Conservation (phyloP, 2,329 filamentous ascomycete genomes). For the Fusarium sp. region DNA sequence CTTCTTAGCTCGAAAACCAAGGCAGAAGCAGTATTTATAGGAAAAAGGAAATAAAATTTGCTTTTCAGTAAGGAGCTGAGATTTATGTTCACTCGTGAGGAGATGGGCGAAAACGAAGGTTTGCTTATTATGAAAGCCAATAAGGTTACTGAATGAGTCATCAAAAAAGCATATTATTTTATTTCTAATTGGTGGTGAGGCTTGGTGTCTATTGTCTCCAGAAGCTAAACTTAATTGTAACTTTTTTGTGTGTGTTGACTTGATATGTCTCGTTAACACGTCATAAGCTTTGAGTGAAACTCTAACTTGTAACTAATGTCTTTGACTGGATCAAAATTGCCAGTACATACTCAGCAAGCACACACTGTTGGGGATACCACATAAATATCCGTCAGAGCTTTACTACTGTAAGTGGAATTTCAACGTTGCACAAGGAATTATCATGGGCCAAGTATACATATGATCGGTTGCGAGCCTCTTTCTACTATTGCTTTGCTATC, state of each 20-base stretch:
- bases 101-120: not conserved
- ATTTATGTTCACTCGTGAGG: not conserved
- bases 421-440: not conserved
- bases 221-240: too few relatives aligned
- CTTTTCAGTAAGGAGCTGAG: not conserved
- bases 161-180: too few relatives aligned
- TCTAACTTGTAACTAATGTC: not conserved
- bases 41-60: not conserved
- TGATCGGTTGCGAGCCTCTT: rapidly evolving
- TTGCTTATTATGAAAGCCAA: not conserved
- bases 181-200: too few relatives aligned
- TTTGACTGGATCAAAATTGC: not conserved
- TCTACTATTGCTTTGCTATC: not conserved
- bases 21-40: not conserved
- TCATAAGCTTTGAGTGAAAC: not conserved
- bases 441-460: not conserved
- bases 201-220: too few relatives aligned
- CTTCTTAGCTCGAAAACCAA: not conserved
- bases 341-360: not conserved
- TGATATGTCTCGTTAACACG: too few relatives aligned
- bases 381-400: not conserved
- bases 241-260: too few relatives aligned
- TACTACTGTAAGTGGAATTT: not conserved
- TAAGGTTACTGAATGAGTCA: too few relatives aligned
- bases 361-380: not conserved